Percentiles rank a stretch among this genome's conserved stretches.
phyloP scores from a whole-genome alignment of 208 protist genomes.

The Crithidia sp. region DNA sequence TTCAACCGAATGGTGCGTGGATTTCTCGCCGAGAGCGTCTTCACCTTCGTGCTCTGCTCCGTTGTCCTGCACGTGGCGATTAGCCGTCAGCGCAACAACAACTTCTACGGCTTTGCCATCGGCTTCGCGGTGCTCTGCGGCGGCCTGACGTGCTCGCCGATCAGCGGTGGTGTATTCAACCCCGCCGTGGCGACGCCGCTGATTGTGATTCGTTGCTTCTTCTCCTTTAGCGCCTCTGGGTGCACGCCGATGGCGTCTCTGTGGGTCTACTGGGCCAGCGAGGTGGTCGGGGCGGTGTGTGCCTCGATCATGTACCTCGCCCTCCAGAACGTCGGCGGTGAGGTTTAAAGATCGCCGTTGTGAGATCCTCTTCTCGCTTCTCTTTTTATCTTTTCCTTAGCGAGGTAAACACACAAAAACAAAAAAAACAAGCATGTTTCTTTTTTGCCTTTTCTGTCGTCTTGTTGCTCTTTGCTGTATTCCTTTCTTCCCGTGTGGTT shows the following conservation, averaged over 20 bases:
- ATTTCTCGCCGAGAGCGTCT: slow-evolving; percentile 80
- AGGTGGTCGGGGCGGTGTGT: slow-evolving; percentile 64
- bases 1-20: slow-evolving; percentile 68
- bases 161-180: slow-evolving; percentile 84
- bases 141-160: slow-evolving; percentile 56
- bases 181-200: slow-evolving; percentile 70
- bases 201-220: slow-evolving; percentile 70
- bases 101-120: slow-evolving; percentile 84
- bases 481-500: neutral
- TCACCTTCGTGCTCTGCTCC: slow-evolving; percentile 83
- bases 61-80: slow-evolving; percentile 79
- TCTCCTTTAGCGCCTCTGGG: slow-evolving; percentile 44
- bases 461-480: too few relatives aligned
- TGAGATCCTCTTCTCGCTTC: too few relatives aligned
- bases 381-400: too few relatives aligned
- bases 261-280: slow-evolving; percentile 73
- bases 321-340: slow-evolving; percentile 57
- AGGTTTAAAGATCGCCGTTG: slow-evolving; percentile 3
- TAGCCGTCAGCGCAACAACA: slow-evolving; percentile 68
- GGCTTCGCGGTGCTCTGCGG: slow-evolving; percentile 77
- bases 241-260: slow-evolving; percentile 69
- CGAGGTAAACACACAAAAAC: too few relatives aligned
- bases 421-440: too few relatives aligned
- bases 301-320: slow-evolving; percentile 80
- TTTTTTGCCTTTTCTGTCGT: too few relatives aligned